A percentile compares a stretch with the other conserved stretches of the same genome.
These are phyloP conservation scores for Apiotrichum domesticum DNA, from an alignment of 1,284 basidiomycete species.

Conservation along the genomic window DNA sequence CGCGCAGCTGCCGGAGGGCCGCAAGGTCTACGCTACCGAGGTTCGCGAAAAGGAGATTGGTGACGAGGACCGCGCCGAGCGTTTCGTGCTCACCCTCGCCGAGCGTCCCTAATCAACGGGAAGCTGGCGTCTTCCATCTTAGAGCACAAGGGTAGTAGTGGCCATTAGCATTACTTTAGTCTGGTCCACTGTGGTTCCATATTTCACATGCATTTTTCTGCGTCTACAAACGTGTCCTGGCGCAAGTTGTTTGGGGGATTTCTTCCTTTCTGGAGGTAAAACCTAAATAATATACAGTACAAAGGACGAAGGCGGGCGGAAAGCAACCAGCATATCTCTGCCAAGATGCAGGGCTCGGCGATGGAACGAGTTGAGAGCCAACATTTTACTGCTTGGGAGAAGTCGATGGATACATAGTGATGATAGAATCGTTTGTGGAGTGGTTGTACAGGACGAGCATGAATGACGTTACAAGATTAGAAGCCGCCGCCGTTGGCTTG, in stretches of 20 bases:
- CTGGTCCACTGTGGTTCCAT: too few relatives aligned
- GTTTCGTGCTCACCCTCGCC: slow-evolving; percentile 36
- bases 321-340: too few relatives aligned
- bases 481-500: slow-evolving; percentile 8
- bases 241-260: not conserved
- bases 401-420: too few relatives aligned
- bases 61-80: slow-evolving; percentile 85
- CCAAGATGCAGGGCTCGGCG: too few relatives aligned
- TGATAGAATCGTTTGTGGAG: not conserved
- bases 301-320: too few relatives aligned
- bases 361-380: too few relatives aligned
- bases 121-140: too few relatives aligned
- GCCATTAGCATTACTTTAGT: too few relatives aligned
- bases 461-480: not conserved
- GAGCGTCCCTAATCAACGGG: slow-evolving; percentile 11
- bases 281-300: too few relatives aligned
- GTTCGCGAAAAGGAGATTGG: slow-evolving; percentile 76
- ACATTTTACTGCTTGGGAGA: too few relatives aligned
- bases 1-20: slow-evolving; percentile 64
- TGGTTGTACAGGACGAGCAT: not conserved
- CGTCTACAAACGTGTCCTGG: not conserved
- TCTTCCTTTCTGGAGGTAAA: too few relatives aligned
- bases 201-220: not conserved
- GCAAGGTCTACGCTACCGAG: slow-evolving; percentile 54
- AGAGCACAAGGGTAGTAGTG: not conserved